phyloP scores from a whole-genome alignment of 2,329 filamentous ascomycete genomes.

The Plectosphaerella plurivora region DNA sequence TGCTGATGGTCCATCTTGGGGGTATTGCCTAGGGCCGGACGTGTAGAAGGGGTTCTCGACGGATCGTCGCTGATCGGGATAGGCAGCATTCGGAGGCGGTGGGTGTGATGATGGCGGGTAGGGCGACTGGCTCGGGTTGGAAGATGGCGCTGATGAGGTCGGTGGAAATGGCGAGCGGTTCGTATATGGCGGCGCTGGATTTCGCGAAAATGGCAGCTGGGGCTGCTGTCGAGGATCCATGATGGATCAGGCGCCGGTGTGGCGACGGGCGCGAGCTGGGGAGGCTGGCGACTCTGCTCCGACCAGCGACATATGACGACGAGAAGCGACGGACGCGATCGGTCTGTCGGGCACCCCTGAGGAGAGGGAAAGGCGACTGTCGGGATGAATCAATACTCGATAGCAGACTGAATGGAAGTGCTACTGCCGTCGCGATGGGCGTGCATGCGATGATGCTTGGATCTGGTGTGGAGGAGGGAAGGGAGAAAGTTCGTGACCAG shows the following conservation, averaged over 20 bases:
- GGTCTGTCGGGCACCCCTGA: background rate
- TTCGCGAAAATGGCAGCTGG: constrained; percentile 24
- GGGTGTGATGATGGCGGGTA: constrained; percentile 10
- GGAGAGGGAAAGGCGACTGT: background rate
- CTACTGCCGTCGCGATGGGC: background rate
- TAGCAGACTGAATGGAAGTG: background rate
- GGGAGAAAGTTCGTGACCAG: background rate
- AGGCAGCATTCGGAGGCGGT: constrained; percentile 16
- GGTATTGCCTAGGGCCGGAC: constrained; percentile 26
- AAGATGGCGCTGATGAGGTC: constrained; percentile 3
- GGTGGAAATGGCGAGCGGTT: constrained; percentile 20
- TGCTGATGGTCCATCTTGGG: constrained; percentile 21
- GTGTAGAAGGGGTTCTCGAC: constrained; percentile 39
- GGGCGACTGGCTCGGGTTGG: constrained; percentile 12
- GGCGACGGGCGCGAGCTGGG: background rate
- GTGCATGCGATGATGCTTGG: background rate
- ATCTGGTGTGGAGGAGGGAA: background rate
- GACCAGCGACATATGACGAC: background rate
- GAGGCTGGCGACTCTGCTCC: background rate
- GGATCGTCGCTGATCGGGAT: constrained; percentile 29
- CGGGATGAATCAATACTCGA: too few relatives aligned
- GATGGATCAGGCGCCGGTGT: background rate
- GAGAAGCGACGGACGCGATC: background rate
- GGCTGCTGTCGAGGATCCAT: constrained; percentile 27
- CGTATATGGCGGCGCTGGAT: constrained; percentile 19